Conservation (phyloP, 2,329 filamentous ascomycete species). For the Cadophora sp. region DNA sequence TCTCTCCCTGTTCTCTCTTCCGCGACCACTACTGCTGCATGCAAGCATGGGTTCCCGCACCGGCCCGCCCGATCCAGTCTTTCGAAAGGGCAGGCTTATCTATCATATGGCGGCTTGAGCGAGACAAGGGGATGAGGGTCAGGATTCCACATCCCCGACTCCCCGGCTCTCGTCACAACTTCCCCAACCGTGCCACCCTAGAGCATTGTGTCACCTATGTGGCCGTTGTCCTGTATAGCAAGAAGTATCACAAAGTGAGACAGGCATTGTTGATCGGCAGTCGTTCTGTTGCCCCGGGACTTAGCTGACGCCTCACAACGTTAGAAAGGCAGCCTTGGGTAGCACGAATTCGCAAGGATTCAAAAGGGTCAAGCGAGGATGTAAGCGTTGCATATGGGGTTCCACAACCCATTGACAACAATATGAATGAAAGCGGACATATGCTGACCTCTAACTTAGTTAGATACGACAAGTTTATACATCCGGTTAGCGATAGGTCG, state of each 20-base stretch:
- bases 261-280: neutral
- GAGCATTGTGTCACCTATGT: neutral
- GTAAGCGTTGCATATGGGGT: neutral
- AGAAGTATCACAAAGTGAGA: neutral
- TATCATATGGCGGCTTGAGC: neutral
- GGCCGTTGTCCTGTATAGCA: neutral
- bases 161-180: neutral
- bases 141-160: conserved; percentile 7
- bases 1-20: conserved; percentile 8
- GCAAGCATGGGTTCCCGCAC: conserved; percentile 5
- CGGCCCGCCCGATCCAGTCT: conserved; percentile 7
- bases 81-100: neutral
- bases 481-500: neutral
- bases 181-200: conserved; percentile 10
- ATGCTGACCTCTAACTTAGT: no score
- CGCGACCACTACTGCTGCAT: conserved; percentile 14
- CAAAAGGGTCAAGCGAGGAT: neutral
- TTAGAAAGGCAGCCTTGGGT: neutral
- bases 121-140: neutral
- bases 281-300: neutral
- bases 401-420: neutral
- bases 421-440: neutral
- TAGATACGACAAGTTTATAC: neutral
- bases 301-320: neutral
- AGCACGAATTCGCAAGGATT: no score